Evolutionary conservation across 2,329 filamentous ascomycete genomes (phyloP).

Genomic region (Akanthomyces uredinophilus): DNA sequence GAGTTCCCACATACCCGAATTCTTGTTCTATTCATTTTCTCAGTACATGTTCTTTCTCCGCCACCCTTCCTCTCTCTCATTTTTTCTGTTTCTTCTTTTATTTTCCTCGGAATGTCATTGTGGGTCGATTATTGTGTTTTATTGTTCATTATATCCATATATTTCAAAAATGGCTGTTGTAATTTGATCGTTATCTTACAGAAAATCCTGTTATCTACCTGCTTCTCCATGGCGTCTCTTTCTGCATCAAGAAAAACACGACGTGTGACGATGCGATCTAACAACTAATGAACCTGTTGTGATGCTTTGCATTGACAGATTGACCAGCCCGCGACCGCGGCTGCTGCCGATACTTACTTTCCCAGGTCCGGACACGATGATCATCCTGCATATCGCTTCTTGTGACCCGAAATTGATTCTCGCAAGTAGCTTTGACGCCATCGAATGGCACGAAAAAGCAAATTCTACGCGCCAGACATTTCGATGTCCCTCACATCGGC

Average conservation of each 20-base stretch:
- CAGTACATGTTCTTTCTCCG: slow-evolving; percentile 6
- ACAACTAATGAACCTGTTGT: neutral
- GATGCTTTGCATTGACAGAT: neutral
- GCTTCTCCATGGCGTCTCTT: neutral
- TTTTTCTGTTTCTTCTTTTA: slow-evolving; percentile 15
- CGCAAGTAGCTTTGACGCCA: neutral
- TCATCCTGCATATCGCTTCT: neutral
- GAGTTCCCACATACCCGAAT: neutral
- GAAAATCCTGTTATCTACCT: neutral
- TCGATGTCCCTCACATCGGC: neutral
- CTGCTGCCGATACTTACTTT: neutral
- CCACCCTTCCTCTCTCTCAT: slow-evolving; percentile 15
- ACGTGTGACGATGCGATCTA: neutral
- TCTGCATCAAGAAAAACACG: neutral
- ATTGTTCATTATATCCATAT: slow-evolving; percentile 17
- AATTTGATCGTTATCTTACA: slow-evolving; percentile 15
- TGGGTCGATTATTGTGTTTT: slow-evolving; percentile 15
- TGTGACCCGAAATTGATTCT: neutral
- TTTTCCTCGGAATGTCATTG: slow-evolving; percentile 10
- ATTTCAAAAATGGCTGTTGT: slow-evolving; percentile 16
- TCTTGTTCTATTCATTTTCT: slow-evolving; percentile 2
- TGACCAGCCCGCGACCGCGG: neutral
- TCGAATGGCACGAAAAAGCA: neutral
- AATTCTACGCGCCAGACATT: neutral
- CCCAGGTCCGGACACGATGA: no score